These are phyloP conservation scores for Ajuga reptans DNA, from an alignment of 305 asterid species.

Conservation along the genomic window DNA sequence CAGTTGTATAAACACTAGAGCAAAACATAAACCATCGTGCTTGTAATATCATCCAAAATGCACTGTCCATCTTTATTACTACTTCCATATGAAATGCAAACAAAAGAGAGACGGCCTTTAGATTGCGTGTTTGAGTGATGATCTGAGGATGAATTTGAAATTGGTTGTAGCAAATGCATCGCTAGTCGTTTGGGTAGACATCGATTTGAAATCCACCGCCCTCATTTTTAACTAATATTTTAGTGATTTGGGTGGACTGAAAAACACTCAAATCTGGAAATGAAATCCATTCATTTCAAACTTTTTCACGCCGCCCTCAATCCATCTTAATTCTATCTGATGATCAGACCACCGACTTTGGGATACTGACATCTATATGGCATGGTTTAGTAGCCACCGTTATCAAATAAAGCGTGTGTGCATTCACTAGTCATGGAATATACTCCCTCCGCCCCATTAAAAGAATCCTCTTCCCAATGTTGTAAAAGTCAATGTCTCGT, in stretches of 20 bases:
- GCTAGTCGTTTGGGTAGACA: not conserved
- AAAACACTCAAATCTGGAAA: not conserved
- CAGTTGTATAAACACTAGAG: not conserved
- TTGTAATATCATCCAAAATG: not conserved
- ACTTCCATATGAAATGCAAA: not conserved
- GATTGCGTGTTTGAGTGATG: not conserved
- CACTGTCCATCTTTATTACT: not conserved
- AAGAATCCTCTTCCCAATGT: too few relatives aligned
- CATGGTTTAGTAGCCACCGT: conserved; percentile 6
- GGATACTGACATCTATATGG: not conserved
- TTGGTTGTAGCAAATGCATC: not conserved
- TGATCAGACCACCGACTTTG: not conserved
- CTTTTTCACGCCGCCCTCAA: not conserved
- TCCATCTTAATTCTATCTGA: not conserved
- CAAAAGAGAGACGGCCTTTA: not conserved
- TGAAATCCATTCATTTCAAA: not conserved
- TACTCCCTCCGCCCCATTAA: not conserved
- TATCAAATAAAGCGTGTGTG: not conserved
- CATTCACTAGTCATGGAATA: not conserved
- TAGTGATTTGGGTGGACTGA: not conserved
- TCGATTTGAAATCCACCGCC: not conserved
- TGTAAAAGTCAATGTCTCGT: too few relatives aligned
- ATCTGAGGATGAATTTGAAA: not conserved
- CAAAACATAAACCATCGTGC: not conserved
- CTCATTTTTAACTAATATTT: not conserved